These are phyloP conservation scores for Blastocystis sp. DNA, from an alignment of 352 stramenopile species.

Conservation along the genomic window DNA sequence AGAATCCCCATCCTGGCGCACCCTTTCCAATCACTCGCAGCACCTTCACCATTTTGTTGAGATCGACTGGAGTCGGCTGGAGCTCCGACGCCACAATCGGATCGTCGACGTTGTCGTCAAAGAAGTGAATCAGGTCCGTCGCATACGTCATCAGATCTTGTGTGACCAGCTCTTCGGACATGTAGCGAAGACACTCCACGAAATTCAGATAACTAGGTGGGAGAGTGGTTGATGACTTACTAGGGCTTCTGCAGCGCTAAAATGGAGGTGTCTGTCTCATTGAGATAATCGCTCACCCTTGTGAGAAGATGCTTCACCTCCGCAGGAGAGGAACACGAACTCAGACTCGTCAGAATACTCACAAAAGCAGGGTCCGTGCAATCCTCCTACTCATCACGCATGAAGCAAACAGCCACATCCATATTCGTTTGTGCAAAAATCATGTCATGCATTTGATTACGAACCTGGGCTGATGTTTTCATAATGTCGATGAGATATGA, in stretches of 20 bases:
- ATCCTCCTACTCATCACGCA: background rate
- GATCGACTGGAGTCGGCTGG: conserved; percentile 39
- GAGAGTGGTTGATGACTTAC: background rate
- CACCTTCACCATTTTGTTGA: background rate
- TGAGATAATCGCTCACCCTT: background rate
- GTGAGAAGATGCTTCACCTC: conserved; percentile 25
- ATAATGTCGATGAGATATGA: conserved; percentile 37
- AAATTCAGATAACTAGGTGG: conserved; percentile 41
- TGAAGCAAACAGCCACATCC: background rate
- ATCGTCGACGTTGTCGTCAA: conserved; percentile 38
- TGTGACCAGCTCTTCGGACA: conserved; percentile 29
- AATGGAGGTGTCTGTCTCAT: conserved; percentile 16
- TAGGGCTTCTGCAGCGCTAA: conserved; percentile 46
- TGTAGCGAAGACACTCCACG: conserved; percentile 37
- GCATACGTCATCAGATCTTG: conserved; percentile 36
- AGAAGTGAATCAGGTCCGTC: background rate
- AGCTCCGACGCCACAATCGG: background rate
- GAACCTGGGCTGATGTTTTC: conserved; percentile 17
- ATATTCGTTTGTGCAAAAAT: conserved; percentile 37
- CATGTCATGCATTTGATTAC: conserved; percentile 5
- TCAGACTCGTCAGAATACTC: conserved; percentile 15
- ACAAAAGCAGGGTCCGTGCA: conserved; percentile 9
- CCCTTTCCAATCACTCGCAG: background rate
- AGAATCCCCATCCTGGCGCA: background rate
- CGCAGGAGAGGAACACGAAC: background rate